Evolutionary conservation across 2,329 filamentous ascomycete species (phyloP).

Genomic region (Thelonectria discophora): DNA sequence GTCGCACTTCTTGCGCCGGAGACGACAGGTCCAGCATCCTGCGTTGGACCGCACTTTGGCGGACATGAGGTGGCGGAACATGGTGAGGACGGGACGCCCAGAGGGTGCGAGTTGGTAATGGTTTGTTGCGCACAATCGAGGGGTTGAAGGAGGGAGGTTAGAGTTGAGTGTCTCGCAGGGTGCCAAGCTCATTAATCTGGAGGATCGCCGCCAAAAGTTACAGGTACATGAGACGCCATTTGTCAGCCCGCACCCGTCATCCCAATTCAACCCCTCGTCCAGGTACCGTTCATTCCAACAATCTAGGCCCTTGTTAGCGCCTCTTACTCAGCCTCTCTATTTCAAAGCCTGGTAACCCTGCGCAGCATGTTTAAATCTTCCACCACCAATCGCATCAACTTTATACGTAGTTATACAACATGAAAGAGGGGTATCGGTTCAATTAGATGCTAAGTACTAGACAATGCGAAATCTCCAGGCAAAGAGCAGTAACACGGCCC

Average conservation of each 20-base stretch:
- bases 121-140: background rate
- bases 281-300: constrained; percentile 9
- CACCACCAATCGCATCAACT: background rate
- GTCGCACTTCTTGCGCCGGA: constrained; percentile 70
- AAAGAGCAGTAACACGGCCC: background rate
- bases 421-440: constrained; percentile 7
- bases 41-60: constrained; percentile 52
- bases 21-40: constrained; percentile 69
- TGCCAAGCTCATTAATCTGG: background rate
- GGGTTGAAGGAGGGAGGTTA: background rate
- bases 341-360: too few species aligned
- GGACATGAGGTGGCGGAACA: constrained; percentile 44
- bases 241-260: constrained; percentile 26
- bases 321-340: too few species aligned
- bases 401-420: background rate
- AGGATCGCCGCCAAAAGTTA: constrained; percentile 26
- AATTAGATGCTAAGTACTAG: background rate
- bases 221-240: constrained; percentile 24
- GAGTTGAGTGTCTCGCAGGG: background rate
- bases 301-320: background rate
- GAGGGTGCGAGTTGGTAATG: background rate
- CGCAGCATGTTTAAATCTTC: too few species aligned
- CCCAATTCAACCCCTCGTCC: background rate
- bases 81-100: constrained; percentile 16
- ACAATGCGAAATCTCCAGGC: background rate